phyloP scores from a whole-genome alignment of 2,329 filamentous ascomycete species.

The Biscogniauxia marginata region DNA sequence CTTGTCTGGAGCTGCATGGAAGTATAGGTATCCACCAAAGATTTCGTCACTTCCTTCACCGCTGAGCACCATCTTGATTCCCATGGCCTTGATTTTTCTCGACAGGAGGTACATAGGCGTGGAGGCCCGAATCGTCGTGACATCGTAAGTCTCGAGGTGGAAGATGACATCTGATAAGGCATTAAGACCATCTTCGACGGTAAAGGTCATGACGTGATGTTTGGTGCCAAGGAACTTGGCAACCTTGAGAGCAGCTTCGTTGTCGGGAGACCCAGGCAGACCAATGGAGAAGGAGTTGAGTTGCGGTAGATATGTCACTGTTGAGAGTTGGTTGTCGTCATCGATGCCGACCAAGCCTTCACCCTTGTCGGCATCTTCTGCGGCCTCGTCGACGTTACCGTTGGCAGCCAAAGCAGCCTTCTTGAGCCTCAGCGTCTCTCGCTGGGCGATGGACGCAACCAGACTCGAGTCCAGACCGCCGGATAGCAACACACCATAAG shows the following conservation, averaged over 20 bases:
- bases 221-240: slow-evolving; percentile 96
- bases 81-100: slow-evolving; percentile 99
- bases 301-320: slow-evolving; percentile 87
- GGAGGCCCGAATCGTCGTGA: slow-evolving; percentile 96
- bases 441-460: slow-evolving; percentile 91
- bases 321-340: slow-evolving; percentile 84
- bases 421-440: slow-evolving; percentile 80
- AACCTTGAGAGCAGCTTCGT: slow-evolving; percentile 85
- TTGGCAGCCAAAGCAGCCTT: slow-evolving; percentile 57
- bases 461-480: slow-evolving; percentile 94
- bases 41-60: slow-evolving; percentile 98
- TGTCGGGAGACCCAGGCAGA: slow-evolving; percentile 88
- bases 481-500: slow-evolving; percentile 92
- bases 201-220: slow-evolving; percentile 98
- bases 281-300: slow-evolving; percentile 99
- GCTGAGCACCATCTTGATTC: slow-evolving; percentile 98
- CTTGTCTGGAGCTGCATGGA: slow-evolving; percentile 90
- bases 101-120: slow-evolving; percentile 98
- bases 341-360: slow-evolving; percentile 90
- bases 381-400: slow-evolving; percentile 35
- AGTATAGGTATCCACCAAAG: slow-evolving; percentile 98
- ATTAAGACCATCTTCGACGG: slow-evolving; percentile 94
- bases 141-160: slow-evolving; percentile 96
- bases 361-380: slow-evolving; percentile 56
- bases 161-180: slow-evolving; percentile 96